Percentiles rank a stretch among this genome's conserved stretches.
Evolutionary conservation across 768 basidiomycete species (phyloP).

Genomic region (Suillus subluteus): DNA sequence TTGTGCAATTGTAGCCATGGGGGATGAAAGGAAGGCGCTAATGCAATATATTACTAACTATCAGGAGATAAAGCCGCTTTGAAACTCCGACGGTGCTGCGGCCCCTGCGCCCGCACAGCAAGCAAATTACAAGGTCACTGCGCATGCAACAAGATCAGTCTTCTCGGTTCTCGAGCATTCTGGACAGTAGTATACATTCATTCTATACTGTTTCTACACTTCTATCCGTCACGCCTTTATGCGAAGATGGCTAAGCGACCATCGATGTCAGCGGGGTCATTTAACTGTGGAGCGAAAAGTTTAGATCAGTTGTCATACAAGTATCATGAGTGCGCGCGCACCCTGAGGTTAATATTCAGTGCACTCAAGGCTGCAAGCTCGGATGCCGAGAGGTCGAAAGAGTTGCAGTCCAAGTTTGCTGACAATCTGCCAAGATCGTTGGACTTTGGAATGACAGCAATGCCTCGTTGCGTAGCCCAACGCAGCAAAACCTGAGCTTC

Average conservation of each 20-base stretch:
- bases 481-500: conserved; percentile 73
- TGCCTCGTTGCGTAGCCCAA: conserved; percentile 77
- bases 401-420: conserved; percentile 49
- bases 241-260: conserved; percentile 71
- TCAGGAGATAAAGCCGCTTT: conserved; percentile 32
- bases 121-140: neutral
- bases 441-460: conserved; percentile 79
- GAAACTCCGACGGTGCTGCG: conserved; percentile 49
- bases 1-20: conserved; percentile 44
- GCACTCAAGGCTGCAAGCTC: conserved; percentile 61
- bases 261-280: conserved; percentile 72
- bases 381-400: conserved; percentile 54
- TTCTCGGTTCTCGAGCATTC: neutral
- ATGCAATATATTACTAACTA: neutral
- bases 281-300: conserved; percentile 47
- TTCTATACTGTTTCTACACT: conserved; percentile 11
- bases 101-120: conserved; percentile 8
- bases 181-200: neutral
- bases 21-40: conserved; percentile 13
- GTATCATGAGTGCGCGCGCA: conserved; percentile 36
- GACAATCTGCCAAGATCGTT: conserved; percentile 44
- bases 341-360: conserved; percentile 67
- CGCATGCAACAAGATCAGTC: neutral
- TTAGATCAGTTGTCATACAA: conserved; percentile 10
- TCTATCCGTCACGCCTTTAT: conserved; percentile 35